phyloP scores from a whole-genome alignment of 2,329 filamentous ascomycete species.

The Aspergillus phoenicis region DNA sequence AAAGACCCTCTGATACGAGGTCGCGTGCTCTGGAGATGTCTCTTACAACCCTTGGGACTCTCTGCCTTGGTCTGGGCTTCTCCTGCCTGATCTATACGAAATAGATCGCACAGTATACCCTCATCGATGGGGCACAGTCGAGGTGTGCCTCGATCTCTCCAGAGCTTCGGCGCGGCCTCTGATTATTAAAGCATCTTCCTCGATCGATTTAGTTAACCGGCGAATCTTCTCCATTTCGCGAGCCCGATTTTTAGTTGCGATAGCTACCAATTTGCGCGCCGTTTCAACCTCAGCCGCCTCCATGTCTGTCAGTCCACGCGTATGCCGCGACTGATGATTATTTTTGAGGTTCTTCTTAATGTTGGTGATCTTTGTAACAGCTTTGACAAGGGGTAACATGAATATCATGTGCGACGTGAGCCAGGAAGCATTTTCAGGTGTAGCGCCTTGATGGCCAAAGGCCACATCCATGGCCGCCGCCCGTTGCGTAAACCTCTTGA shows the following conservation, averaged over 20 bases:
- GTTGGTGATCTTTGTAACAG: constrained; percentile 23
- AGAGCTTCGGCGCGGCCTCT: constrained; percentile 18
- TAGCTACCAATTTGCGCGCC: constrained; percentile 19
- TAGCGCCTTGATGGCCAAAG: constrained; percentile 26
- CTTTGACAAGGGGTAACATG: constrained; percentile 28
- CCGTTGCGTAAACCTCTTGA: constrained; percentile 22
- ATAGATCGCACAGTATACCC: neutral
- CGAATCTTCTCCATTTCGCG: constrained; percentile 25
- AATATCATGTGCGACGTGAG: constrained; percentile 20
- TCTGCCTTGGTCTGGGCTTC: too few relatives aligned
- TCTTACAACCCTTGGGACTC: too few relatives aligned
- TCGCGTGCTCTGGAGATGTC: too few relatives aligned
- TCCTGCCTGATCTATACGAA: too few relatives aligned
- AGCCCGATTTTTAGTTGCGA: constrained; percentile 23
- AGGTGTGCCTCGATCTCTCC: constrained; percentile 1
- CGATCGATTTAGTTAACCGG: constrained; percentile 19
- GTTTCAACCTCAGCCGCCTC: constrained; percentile 28
- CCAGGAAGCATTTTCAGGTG: constrained; percentile 29
- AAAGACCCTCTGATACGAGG: too few relatives aligned
- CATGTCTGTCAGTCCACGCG: constrained; percentile 16
- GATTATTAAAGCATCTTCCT: constrained; percentile 18
- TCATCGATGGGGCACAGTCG: neutral
- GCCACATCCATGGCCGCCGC: constrained; percentile 26
- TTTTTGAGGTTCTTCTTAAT: constrained; percentile 20
- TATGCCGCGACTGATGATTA: constrained; percentile 9